phyloP scores from a whole-genome alignment of 1,284 basidiomycete genomes.

The Cutaneotrichosporon sp. region DNA sequence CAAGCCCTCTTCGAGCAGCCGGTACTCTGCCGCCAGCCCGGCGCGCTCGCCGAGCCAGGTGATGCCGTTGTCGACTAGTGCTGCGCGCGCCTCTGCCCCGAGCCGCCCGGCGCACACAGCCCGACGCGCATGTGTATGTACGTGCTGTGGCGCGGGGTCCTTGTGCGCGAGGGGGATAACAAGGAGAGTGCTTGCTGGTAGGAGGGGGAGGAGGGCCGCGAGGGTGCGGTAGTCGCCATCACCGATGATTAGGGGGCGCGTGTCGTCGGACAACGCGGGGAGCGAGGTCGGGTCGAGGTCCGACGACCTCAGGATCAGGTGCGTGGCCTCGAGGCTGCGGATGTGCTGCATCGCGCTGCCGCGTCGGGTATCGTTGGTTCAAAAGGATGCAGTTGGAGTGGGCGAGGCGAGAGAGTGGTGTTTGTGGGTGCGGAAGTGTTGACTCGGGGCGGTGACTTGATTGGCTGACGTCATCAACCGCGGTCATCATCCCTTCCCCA shows the following conservation, averaged over 20 bases:
- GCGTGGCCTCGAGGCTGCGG: background rate
- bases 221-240: background rate
- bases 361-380: background rate
- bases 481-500: too few species aligned
- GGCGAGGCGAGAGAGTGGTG: background rate
- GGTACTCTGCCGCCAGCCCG: background rate
- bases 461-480: background rate
- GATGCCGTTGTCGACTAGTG: background rate
- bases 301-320: conserved; percentile 1
- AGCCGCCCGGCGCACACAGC: background rate
- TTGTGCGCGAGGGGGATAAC: background rate
- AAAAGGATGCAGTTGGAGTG: background rate
- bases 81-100: background rate
- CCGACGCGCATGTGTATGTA: background rate
- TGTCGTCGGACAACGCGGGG: background rate
- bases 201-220: background rate
- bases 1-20: conserved; percentile 2
- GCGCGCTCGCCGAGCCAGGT: background rate
- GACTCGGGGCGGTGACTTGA: background rate
- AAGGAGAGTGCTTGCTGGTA: background rate
- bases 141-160: background rate
- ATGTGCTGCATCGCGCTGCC: conserved; percentile 1
- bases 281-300: background rate
- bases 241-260: background rate
- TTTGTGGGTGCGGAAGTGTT: background rate